Conservation (phyloP, 2,329 filamentous ascomycete species). For the Penicillium sp. region DNA sequence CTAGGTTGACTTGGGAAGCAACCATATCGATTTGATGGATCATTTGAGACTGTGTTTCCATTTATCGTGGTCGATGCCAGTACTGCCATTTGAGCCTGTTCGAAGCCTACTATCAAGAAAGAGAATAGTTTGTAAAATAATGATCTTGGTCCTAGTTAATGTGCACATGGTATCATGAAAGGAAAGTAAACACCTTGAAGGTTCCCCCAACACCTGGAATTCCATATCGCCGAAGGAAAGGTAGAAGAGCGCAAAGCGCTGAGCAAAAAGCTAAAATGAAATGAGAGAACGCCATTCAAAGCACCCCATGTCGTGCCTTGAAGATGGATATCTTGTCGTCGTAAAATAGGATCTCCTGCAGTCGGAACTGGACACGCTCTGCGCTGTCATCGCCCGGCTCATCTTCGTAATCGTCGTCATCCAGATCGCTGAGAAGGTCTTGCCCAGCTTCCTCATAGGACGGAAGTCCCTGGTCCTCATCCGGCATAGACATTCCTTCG, state of each 20-base stretch:
- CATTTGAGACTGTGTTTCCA: too few relatives aligned
- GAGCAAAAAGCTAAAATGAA: background rate
- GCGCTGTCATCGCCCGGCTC: constrained; percentile 46
- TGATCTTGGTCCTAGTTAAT: constrained; percentile 1
- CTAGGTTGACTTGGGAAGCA: too few relatives aligned
- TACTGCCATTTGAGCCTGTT: too few relatives aligned
- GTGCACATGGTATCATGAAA: constrained; percentile 13
- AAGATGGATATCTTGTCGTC: constrained; percentile 84
- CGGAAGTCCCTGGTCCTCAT: background rate
- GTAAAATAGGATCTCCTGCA: constrained; percentile 81
- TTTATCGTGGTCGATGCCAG: too few relatives aligned
- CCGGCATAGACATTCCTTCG: constrained; percentile 47
- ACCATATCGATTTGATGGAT: too few relatives aligned
- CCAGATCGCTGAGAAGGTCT: constrained; percentile 29
- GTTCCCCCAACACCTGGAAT: too few relatives aligned
- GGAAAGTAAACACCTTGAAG: background rate
- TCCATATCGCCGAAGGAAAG: too few relatives aligned
- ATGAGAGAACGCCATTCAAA: constrained; percentile 31
- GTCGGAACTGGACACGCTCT: constrained; percentile 56
- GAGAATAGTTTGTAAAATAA: background rate
- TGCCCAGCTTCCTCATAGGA: constrained; percentile 10
- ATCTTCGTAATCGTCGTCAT: constrained; percentile 44
- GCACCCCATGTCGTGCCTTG: constrained; percentile 68
- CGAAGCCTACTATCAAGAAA: background rate
- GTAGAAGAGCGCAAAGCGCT: background rate